Conservation (phyloP, 495 filamentous ascomycete species). For the Penicillium angulare region DNA sequence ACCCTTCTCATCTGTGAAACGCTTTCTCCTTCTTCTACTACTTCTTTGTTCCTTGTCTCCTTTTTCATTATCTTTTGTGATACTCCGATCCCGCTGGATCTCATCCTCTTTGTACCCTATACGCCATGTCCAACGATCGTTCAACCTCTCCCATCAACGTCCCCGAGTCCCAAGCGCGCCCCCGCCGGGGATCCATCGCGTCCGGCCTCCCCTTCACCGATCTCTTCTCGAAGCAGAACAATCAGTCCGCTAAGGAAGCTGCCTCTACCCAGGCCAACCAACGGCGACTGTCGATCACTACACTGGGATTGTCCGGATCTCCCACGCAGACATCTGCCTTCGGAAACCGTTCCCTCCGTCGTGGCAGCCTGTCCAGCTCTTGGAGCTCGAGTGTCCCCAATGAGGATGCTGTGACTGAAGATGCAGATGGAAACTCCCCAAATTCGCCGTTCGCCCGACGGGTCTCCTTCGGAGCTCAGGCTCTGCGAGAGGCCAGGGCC, state of each 20-base stretch:
- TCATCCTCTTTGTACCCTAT: not conserved
- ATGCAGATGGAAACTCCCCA: conserved; percentile 62
- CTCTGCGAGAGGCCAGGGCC: conserved; percentile 66
- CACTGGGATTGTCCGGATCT: conserved; percentile 79
- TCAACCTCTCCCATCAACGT: conserved; percentile 49
- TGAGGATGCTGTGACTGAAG: conserved; percentile 89
- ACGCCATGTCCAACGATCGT: conserved; percentile 49
- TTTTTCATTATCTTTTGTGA: not conserved
- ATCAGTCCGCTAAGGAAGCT: conserved; percentile 32
- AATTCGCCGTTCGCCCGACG: conserved; percentile 78
- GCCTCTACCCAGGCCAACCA: conserved; percentile 62
- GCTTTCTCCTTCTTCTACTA: not conserved
- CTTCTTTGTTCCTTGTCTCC: not conserved
- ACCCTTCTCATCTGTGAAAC: conserved; percentile 12
- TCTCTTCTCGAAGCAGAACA: conserved; percentile 40
- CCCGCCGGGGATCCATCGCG: conserved; percentile 49
- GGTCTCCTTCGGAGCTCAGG: conserved; percentile 88
- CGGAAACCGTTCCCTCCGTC: conserved; percentile 50
- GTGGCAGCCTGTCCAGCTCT: conserved; percentile 70
- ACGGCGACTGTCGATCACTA: conserved; percentile 84
- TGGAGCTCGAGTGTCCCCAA: conserved; percentile 71
- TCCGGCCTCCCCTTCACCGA: conserved; percentile 46
- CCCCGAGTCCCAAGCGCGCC: conserved; percentile 37
- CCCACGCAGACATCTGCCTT: conserved; percentile 61
- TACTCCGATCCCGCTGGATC: not conserved